Conservation (phyloP, 108 stramenopile species). For the Stephanodiscus triporus region DNA sequence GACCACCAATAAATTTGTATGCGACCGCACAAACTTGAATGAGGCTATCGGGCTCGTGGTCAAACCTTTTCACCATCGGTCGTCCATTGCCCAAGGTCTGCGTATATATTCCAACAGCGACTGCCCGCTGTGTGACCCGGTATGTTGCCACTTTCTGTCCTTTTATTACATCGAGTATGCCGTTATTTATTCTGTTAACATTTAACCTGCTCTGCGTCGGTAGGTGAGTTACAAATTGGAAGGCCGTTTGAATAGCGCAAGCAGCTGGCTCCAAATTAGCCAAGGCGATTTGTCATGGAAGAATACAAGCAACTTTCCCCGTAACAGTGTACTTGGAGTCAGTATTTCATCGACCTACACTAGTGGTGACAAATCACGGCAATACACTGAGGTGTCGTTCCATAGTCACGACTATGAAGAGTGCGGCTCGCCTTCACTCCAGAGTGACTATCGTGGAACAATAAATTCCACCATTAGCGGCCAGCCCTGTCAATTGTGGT, state of each 20-base stretch:
- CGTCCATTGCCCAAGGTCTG: slow-evolving; percentile 1
- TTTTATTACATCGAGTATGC: background rate
- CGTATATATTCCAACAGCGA: slow-evolving; percentile 4
- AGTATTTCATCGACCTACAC: background rate
- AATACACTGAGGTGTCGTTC: slow-evolving; percentile 5
- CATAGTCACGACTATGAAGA: background rate
- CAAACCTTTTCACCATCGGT: background rate
- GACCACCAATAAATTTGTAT: background rate
- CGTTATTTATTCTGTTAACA: background rate
- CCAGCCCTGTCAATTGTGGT: slow-evolving; percentile 10
- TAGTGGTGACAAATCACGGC: slow-evolving; percentile 1
- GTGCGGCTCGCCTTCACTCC: slow-evolving; percentile 1
- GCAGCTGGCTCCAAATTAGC: slow-evolving; percentile 65
- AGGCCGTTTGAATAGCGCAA: slow-evolving; percentile 44
- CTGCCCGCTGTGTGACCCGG: slow-evolving; percentile 3
- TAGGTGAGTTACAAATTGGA: slow-evolving; percentile 50
- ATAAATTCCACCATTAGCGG: slow-evolving; percentile 11
- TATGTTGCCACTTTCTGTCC: background rate
- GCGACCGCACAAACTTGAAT: background rate
- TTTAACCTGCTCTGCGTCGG: slow-evolving; percentile 5
- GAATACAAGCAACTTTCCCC: slow-evolving; percentile 24
- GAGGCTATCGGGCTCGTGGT: background rate
- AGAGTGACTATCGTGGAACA: slow-evolving; percentile 21
- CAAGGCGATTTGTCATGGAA: slow-evolving; percentile 3
- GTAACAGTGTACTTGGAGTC: background rate